Evolutionary conservation across 805 yeast species (phyloP), one percentile per base, ranked within the genome.

Genomic region (Torulaspora franciscae): DNA sequence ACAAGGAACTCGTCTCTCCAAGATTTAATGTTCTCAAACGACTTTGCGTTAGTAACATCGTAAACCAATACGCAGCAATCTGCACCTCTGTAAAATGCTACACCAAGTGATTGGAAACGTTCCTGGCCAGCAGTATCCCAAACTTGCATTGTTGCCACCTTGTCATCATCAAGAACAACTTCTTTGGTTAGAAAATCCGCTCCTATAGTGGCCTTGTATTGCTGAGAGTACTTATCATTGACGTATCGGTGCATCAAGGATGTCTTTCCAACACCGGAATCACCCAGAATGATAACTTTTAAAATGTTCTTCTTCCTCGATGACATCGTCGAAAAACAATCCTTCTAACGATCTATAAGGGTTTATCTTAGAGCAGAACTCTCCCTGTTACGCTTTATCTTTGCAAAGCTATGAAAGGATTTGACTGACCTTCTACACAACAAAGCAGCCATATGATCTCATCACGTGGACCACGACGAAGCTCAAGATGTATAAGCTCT

Each of bases 61-160:
- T 85, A 91, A 55, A 93, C 95, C 48, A 91, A 74, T 7, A 91
- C 96, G 69, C 98, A 93, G 68, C 98, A 93, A 67, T 93, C 98
- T 1, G 98, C 96, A 29, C 98, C 98, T 58, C 99, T 75, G 67
- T 93, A 91, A 65, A 91, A 91, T 0, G 98, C 98, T 35, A 91
- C 97, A 11, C 98, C 98, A 50, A 91, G 73, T 47, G 95, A 83
- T 69, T 93, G 98, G 75, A 91, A 91, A 59, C 99, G 77, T 68
- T 91, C 99, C 71, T 91, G 99, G 29, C 99, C 99, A 6, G 98
- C 98, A 34, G 99, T 91, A 63, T 91, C 99, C 99, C 99, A 91
- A 44, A 93, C 84, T 68, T 85, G 91, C 69, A 71, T 67, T 5
- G 75, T 71, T 11, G 72, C 75, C 10, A 68, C 56, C 38, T 57